phyloP scores from a whole-genome alignment of 345 rosid genomes.

The Lagerstroemia speciosa region DNA sequence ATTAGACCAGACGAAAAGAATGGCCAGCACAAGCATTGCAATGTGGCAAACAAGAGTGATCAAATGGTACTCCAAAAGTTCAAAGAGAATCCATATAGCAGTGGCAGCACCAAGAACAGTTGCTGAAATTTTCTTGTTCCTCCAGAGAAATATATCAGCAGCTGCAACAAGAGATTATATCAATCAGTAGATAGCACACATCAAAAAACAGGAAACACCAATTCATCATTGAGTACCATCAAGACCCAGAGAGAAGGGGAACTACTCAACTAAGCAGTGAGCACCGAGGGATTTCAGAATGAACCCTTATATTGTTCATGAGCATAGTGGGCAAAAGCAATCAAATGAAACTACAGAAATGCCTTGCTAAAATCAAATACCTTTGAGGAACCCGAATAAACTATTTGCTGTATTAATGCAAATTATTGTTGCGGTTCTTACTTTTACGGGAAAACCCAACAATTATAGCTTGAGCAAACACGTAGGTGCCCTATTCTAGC shows the following conservation, averaged over 20 bases:
- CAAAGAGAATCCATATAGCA: conserved; percentile 70
- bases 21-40: conserved; percentile 44
- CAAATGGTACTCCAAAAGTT: conserved; percentile 56
- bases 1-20: conserved; percentile 78
- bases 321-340: background rate
- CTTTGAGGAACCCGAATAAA: background rate
- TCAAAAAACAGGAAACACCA: background rate
- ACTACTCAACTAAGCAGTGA: background rate
- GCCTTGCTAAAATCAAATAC: background rate
- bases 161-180: conserved; percentile 32
- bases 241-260: background rate
- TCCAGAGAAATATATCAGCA: conserved; percentile 90
- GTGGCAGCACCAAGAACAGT: conserved; percentile 60
- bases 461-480: background rate
- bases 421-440: background rate
- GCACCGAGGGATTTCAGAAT: background rate
- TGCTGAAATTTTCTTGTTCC: conserved; percentile 71
- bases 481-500: too few species aligned
- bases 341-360: background rate
- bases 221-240: background rate
- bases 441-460: background rate
- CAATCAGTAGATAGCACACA: background rate
- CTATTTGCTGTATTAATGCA: background rate
- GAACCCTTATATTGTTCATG: background rate
- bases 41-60: conserved; percentile 60